These are phyloP conservation scores for Iris pallida DNA, from an alignment of 116 monocot genomes.

Conservation along the genomic window DNA sequence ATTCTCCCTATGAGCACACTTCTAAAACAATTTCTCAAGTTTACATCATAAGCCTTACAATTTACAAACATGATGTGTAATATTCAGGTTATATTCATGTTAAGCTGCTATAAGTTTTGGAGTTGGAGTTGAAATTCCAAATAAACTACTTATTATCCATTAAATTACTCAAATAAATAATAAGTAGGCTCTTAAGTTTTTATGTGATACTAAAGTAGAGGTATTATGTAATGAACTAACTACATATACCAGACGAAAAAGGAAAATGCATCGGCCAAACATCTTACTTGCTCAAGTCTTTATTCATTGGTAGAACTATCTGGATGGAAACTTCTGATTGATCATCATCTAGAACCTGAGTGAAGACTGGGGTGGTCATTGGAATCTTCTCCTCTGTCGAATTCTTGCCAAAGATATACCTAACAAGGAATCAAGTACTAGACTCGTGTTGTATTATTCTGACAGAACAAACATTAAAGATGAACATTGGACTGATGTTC, in stretches of 20 bases:
- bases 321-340: slow-evolving; percentile 69
- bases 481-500: background rate
- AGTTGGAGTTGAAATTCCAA: too few species aligned
- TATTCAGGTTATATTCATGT: too few species aligned
- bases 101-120: too few species aligned
- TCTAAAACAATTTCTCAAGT: background rate
- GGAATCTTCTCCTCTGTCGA: slow-evolving; percentile 72
- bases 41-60: too few species aligned
- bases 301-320: slow-evolving; percentile 66
- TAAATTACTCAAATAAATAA: too few species aligned
- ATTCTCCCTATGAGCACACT: background rate
- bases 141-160: too few species aligned
- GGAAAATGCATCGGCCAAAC: background rate
- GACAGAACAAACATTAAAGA: background rate
- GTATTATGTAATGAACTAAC: too few species aligned
- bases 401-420: slow-evolving; percentile 98
- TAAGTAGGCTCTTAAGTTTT: too few species aligned
- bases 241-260: too few species aligned
- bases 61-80: too few species aligned
- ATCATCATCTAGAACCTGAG: slow-evolving; percentile 44
- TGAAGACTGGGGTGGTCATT: slow-evolving; percentile 90
- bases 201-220: too few species aligned
- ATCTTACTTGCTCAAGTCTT: slow-evolving; percentile 52
- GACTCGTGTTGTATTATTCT: too few species aligned
- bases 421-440: slow-evolving; percentile 7